Evolutionary conservation across 352 stramenopile species (phyloP), one percentile per base, ranked within the genome.

Genomic region (Peronospora tabacina): DNA sequence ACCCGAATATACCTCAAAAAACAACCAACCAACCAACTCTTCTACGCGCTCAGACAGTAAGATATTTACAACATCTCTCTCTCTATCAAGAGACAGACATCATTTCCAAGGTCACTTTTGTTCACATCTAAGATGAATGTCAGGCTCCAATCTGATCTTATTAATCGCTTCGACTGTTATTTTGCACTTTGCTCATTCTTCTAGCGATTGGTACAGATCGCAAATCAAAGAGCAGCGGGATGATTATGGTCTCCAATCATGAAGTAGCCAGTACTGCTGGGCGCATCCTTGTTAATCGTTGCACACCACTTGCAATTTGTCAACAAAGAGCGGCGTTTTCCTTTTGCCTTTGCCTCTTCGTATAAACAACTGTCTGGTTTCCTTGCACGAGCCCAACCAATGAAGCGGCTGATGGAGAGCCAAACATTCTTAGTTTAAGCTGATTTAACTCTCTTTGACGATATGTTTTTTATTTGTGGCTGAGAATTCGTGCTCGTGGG

Each of bases 101-200:
- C 34, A 39, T 39, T 3, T 39, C 34, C 34, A 39, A 19, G 6
- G 34, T 39, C 34, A 39, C 34, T 39, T 39, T 39, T 39, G 6
- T 19, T 39, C 34, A 20, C 34, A 39, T 39, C 34, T 19, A 19
- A 39, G 9, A 39, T 10, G 15, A 10, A 15, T 39, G 34, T 10
- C 15, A 6, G 34, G 4, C 19, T 39, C 34, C 6, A 39, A 15
- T 10, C 34, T 3, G 34, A 39, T 39, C 34, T 39, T 2, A 39
- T 3, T 19, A 39, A 39, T 39, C 34, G 34, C 34, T 20, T 39
- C 12, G 15, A 7, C 12, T 39, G 6, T 39, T 39, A 10, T 19
- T 3, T 39, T 19, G 34, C 12, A 19, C 34, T 39, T 15, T 39
- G 7, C 4, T 39, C 34, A 39, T 39, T 39, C 34, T 19, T 39